phyloP scores from a whole-genome alignment of 1,139 yeast species.

The Blastobotrys buckinghamii region DNA sequence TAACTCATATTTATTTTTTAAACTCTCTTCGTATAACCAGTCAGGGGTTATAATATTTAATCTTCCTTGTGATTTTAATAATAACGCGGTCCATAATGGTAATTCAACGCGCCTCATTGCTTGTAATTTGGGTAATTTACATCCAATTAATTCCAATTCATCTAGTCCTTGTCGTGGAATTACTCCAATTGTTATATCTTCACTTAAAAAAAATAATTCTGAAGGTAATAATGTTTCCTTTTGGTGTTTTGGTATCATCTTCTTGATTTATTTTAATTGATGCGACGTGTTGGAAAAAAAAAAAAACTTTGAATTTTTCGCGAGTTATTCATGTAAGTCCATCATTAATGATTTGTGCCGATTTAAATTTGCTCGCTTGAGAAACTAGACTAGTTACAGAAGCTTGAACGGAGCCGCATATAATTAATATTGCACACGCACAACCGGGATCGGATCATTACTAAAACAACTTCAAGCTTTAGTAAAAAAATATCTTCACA shows the following conservation, averaged over 20 bases:
- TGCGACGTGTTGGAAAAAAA: neutral
- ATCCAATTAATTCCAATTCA: slow-evolving; percentile 56
- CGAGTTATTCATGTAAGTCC: too few relatives aligned
- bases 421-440: too few relatives aligned
- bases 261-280: neutral
- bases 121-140: slow-evolving; percentile 44
- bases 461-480: too few relatives aligned
- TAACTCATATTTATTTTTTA: slow-evolving; percentile 58
- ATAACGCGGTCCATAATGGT: slow-evolving; percentile 84
- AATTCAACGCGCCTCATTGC: slow-evolving; percentile 69
- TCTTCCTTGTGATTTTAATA: slow-evolving; percentile 76
- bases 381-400: too few relatives aligned
- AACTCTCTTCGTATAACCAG: slow-evolving; percentile 64
- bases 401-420: too few relatives aligned
- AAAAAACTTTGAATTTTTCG: neutral
- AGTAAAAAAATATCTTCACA: too few relatives aligned
- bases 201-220: slow-evolving; percentile 81
- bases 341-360: too few relatives aligned
- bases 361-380: too few relatives aligned
- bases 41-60: slow-evolving; percentile 82
- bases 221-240: slow-evolving; percentile 62
- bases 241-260: slow-evolving; percentile 37
- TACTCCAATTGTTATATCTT: slow-evolving; percentile 64
- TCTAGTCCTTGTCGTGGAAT: slow-evolving; percentile 71
- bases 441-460: too few relatives aligned